A percentile compares a stretch with the other conserved stretches of the same genome.
Evolutionary conservation across 352 stramenopile species (phyloP).

Genomic region (Phytophthora citrophthora): DNA sequence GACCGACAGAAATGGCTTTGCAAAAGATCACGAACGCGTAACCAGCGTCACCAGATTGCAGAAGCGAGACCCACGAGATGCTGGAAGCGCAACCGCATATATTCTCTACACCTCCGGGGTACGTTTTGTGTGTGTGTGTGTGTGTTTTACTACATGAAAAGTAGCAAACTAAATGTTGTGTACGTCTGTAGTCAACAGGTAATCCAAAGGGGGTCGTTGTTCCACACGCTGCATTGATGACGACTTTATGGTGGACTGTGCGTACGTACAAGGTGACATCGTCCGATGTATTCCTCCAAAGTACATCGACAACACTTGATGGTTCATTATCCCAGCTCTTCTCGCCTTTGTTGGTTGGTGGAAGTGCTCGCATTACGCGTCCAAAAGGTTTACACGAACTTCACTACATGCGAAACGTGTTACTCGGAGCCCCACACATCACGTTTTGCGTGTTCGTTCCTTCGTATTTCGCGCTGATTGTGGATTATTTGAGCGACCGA

Average conservation of each 20-base stretch:
- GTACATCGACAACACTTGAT: conserved; percentile 61
- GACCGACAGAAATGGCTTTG: neutral
- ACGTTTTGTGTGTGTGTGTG: conserved; percentile 6
- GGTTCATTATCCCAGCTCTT: conserved; percentile 69
- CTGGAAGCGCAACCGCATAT: conserved; percentile 40
- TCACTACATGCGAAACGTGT: conserved; percentile 38
- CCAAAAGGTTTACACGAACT: conserved; percentile 59
- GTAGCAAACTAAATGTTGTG: too few relatives aligned
- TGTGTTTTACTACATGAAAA: neutral
- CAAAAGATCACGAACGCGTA: neutral
- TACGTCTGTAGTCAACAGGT: conserved; percentile 47
- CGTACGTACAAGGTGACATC: conserved; percentile 58
- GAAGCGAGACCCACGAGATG: neutral
- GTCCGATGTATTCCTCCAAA: conserved; percentile 70
- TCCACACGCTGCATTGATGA: conserved; percentile 63
- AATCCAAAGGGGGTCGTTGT: conserved; percentile 78
- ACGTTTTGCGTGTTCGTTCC: conserved; percentile 65
- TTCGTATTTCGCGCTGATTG: conserved; percentile 61
- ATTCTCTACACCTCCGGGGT: conserved; percentile 80
- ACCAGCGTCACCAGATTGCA: neutral
- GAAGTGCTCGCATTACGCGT: conserved; percentile 47
- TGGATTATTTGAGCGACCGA: conserved; percentile 43
- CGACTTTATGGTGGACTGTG: conserved; percentile 60
- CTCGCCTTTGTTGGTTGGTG: conserved; percentile 51
- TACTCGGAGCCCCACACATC: conserved; percentile 27